Evolutionary conservation across 768 basidiomycete genomes (phyloP), one percentile per base, ranked within the genome.

Genomic region (Xerocomellus chrysenteron): DNA sequence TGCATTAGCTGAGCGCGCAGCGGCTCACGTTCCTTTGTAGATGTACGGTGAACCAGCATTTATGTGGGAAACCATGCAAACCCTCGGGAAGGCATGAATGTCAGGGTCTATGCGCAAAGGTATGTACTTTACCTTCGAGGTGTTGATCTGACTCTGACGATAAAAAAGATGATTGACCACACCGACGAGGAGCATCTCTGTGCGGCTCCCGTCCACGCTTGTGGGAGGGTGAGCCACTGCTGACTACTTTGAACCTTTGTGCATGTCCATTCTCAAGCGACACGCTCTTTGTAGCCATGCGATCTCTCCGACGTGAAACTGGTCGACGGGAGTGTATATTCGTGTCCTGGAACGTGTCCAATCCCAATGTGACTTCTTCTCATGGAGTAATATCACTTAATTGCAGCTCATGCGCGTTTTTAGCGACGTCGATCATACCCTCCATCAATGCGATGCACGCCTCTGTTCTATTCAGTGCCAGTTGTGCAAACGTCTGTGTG

Each of bases 401-500:
- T 7, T 37, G 8, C 39, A 5, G 41, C 32, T 54, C 47, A 51
- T 32, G 14, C 24, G n/a, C 37, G 4, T 51, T 55, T 19, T 4
- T 58, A 86, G 84, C 53, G 75, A 81, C 37, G 59, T 73, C 37
- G 61, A 65, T 5, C 85, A 86, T 60, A 55, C 62, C 2, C 60
- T 69, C 4, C 85, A 86, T 68, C 65, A 65, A 37, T 86, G 86
- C 57, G 78, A 82, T 39, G 70, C 76, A 33, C 70, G 78, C 14
- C 74, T 78, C 36, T 86, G 86, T 59, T 84, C 85, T 0, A 59
- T 83, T 10, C 57, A 66, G 3, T 86, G 85, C 60, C 73, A 80
- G 50, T 66, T 87, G 4, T 87, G 85, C 63, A 80, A 76, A 58
- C 75, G 83, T 16, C 69, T 82, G 19, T 86, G 85, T 56, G 69